phyloP scores from a whole-genome alignment of 2,329 filamentous ascomycete genomes.

The Aureobasidium lini region DNA sequence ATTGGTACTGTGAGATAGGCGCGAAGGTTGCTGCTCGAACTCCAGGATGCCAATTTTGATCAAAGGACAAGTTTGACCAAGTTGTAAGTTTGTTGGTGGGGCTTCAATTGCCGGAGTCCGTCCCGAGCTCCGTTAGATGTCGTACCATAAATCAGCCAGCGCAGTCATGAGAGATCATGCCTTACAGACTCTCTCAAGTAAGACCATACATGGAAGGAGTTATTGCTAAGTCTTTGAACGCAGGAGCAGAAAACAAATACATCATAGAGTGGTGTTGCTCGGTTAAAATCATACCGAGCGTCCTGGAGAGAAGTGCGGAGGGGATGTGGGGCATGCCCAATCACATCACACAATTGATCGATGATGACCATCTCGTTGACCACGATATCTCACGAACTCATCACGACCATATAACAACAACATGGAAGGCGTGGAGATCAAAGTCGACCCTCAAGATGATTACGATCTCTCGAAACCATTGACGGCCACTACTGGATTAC shows the following conservation, averaged over 20 bases:
- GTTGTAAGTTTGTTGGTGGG: background rate
- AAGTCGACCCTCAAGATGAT: constrained; percentile 28
- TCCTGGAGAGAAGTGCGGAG: constrained; percentile 5
- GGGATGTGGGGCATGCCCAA: background rate
- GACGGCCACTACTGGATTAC: constrained; percentile 45
- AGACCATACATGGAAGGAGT: too few species aligned
- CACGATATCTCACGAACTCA: background rate
- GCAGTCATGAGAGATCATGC: too few species aligned
- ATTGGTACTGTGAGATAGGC: too few species aligned
- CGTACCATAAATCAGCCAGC: background rate
- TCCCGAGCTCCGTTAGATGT: background rate
- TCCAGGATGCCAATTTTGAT: background rate
- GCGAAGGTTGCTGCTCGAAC: background rate
- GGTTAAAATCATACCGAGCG: background rate
- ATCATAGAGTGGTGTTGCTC: background rate
- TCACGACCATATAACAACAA: background rate
- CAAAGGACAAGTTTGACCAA: background rate
- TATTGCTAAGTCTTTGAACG: too few species aligned
- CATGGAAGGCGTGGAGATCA: background rate
- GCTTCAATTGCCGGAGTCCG: background rate
- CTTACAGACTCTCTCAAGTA: too few species aligned
- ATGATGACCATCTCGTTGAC: background rate
- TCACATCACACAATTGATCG: background rate
- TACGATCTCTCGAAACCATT: constrained; percentile 55
- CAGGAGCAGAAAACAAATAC: background rate